Base-by-base conservation (phyloP, 1,284 basidiomycete genomes). In the Marasmius tenuissimus region DNA sequence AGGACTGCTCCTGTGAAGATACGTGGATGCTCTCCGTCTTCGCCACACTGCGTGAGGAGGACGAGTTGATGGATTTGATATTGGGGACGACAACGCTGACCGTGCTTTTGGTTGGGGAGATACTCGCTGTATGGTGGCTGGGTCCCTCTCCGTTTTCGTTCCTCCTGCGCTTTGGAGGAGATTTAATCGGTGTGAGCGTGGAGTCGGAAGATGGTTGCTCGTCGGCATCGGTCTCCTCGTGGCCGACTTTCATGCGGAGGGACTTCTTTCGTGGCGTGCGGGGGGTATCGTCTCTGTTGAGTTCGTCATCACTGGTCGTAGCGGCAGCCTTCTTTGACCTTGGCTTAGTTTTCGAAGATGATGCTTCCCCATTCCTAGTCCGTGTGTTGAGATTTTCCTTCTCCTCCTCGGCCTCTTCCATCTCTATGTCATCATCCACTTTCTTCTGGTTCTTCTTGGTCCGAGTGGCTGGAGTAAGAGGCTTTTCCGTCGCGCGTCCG, bases 1-100 rank as follows among this genome's bases (percentile, higher is more conserved):
- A 35, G 37, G 11, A 39, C 49, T 57, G 59, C 38, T 61, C 63
- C 4, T 38, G 35, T 1, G 65, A 49, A 14, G 60, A 49, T 18
- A 60, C 35, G 18, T 63, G 52, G n/a, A 62, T 52, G 52, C 58
- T 63, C n/a, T 45, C 54, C 33, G 22, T 59, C 39, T 60, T 60
- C n/a, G 18, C 14, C 4, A 58, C 20, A 1, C 33, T n/a, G 1
- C 33, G 37, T 37, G 22, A 20, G 42, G 60, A 9, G 1, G 60
- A 20, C 9, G 14, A 40, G 20, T 22, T 49, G 34, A 34, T 22
- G 12, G 34, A 39, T 4, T 39, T 27, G 20, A 57, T 16, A 12
- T 20, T 7, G 14, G 58, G 60, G 14, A 61, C 38, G 9, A 61
- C 57, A 10, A 48, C 40, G 39, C 20, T 45, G n/a, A 54, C 52